A percentile compares a stretch with the other conserved stretches of the same genome.
Conservation (phyloP, 306 rosid species). For the Mimosa pudica region DNA sequence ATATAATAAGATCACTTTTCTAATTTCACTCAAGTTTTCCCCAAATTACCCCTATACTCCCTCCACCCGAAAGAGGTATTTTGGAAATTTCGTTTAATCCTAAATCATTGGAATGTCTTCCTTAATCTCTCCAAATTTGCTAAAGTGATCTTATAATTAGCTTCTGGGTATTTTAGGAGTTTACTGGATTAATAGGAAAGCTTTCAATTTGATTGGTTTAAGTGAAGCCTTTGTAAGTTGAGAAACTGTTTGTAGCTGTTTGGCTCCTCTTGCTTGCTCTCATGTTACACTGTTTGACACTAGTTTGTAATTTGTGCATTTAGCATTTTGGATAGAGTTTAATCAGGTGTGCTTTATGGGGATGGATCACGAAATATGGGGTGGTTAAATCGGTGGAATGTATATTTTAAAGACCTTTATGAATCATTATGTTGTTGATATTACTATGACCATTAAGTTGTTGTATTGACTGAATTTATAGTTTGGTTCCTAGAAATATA, state of each 20-base stretch:
- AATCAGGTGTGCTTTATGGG: neutral
- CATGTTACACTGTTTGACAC: neutral
- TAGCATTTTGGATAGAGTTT: neutral
- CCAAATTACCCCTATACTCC: no score
- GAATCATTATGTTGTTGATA: neutral
- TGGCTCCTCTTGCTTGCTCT: neutral
- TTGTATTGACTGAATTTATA: neutral
- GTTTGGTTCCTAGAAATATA: neutral
- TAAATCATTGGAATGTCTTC: no score
- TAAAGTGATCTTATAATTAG: no score
- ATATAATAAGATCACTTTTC: no score
- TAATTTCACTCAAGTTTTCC: no score
- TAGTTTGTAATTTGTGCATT: neutral
- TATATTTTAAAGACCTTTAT: neutral
- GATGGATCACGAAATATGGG: neutral
- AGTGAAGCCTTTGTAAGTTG: neutral
- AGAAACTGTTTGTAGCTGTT: neutral
- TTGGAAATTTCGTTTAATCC: no score
- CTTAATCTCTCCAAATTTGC: no score
- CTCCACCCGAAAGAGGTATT: no score
- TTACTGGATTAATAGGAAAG: neutral
- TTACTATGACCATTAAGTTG: neutral
- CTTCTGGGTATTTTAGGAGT: neutral
- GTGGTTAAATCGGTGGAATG: conserved; percentile 5
- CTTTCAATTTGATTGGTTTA: neutral